Percentiles rank a stretch among this genome's conserved stretches.
Evolutionary conservation across 495 filamentous ascomycete species (phyloP).

Genomic region (Emericellopsis terricola): DNA sequence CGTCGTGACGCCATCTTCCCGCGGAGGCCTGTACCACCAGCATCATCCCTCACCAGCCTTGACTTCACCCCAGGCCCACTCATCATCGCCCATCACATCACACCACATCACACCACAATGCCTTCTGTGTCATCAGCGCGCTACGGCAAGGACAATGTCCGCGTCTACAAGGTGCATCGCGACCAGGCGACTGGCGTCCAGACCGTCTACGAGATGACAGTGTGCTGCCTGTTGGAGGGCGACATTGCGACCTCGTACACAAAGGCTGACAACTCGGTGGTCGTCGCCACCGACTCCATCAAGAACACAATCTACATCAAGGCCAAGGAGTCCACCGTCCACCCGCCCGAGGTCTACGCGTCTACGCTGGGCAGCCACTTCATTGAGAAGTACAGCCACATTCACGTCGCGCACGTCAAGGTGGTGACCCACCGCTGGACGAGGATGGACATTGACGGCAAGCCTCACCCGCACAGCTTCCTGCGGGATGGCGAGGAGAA

Average conservation of each 20-base stretch:
- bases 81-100: background rate
- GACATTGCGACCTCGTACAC: constrained; percentile 86
- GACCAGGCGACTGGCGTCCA: constrained; percentile 60
- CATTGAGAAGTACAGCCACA: constrained; percentile 71
- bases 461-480: constrained; percentile 94
- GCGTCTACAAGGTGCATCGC: constrained; percentile 80
- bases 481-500: constrained; percentile 77
- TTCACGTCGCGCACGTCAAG: constrained; percentile 62
- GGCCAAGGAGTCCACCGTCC: constrained; percentile 86
- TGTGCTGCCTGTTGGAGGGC: constrained; percentile 77
- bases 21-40: no score
- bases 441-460: constrained; percentile 70
- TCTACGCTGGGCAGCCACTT: constrained; percentile 75
- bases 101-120: constrained; percentile 14
- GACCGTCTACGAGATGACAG: constrained; percentile 85
- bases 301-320: constrained; percentile 94
- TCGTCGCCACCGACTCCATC: constrained; percentile 94
- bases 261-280: constrained; percentile 79
- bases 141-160: constrained; percentile 97
- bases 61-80: no score
- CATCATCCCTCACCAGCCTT: no score
- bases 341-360: constrained; percentile 84
- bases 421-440: constrained; percentile 82
- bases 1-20: no score
- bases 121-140: constrained; percentile 51